Evolutionary conservation across 208 protist species (phyloP), one percentile per base, ranked within the genome.

Genomic region (Hexamita inflata): DNA sequence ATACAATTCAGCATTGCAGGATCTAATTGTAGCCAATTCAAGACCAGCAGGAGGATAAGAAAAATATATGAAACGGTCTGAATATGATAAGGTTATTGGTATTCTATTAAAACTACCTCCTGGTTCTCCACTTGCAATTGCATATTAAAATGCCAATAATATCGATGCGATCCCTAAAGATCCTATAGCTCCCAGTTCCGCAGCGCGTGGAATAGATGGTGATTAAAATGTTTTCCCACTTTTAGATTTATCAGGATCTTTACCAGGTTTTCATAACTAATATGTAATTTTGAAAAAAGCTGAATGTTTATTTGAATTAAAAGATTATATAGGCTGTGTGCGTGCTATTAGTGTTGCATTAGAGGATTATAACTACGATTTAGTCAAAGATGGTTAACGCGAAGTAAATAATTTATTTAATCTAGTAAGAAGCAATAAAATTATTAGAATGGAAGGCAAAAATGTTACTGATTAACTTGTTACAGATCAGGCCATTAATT

Each of bases 271-370:
- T 2, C 15, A 70, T 45, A 70, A 70, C n/a, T 19, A 9, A 34
- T 38, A 45, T 38, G n/a, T 70, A 28, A n/a, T 70, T 2, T 19
- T 45, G 9, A n/a, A 38, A 34, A 70, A 70, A 49, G 64, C 64
- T 11, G 64, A 70, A 38, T 70, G 64, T n/a, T 38, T 70, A 9
- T 70, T 70, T 34, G 11, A 70, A 28, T 34, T 70, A 15, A 15
- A n/a, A 57, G 64, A 70, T n/a, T 70, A 70, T n/a, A 45, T 70
- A 45, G 64, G 64, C n/a, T 70, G 64, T 49, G 64, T 70, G 19
- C n/a, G 64, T 49, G 38, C 19, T 24, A 42, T n/a, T 38, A 42
- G 30, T 49, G 9, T 45, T 15, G 35, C 35, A 11, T 38, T 70
- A 30, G 28, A 49, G n/a, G 64, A 70, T 28, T 70, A 45, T 38